Evolutionary conservation across 371 early-diverging fungal genomes (phyloP).

Genomic region (Haplosporangium sp.): DNA sequence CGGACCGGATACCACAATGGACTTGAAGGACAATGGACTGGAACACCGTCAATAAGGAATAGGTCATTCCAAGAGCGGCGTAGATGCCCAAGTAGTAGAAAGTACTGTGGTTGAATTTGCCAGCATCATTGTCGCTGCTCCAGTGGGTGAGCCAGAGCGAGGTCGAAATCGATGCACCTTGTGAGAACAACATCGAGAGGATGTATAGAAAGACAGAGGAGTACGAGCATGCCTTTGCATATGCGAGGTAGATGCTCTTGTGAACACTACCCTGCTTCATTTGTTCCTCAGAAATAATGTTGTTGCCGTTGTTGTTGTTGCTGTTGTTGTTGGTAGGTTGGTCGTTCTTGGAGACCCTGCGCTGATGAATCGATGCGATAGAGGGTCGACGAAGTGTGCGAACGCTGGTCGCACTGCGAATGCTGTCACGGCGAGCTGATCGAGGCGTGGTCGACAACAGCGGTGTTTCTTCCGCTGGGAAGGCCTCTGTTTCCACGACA

Average conservation of each 20-base stretch:
- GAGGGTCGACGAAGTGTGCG: conserved; percentile 68
- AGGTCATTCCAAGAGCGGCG: conserved; percentile 83
- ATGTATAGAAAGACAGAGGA: conserved; percentile 65
- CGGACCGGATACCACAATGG: conserved; percentile 82
- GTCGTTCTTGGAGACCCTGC: conserved; percentile 14
- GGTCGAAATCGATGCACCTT: conserved; percentile 53
- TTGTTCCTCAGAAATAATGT: conserved; percentile 79
- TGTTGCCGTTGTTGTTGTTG: too few species aligned
- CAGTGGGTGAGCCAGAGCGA: conserved; percentile 81
- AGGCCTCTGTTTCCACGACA: conserved; percentile 59
- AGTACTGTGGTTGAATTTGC: conserved; percentile 53
- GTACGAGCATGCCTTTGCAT: conserved; percentile 80
- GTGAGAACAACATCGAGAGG: conserved; percentile 66
- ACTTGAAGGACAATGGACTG: conserved; percentile 86
- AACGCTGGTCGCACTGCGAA: conserved; percentile 55
- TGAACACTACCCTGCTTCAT: conserved; percentile 85
- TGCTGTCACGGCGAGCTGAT: conserved; percentile 58
- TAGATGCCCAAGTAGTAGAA: conserved; percentile 81
- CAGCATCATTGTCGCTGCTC: conserved; percentile 64
- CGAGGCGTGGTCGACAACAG: conserved; percentile 47
- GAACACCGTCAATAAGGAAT: conserved; percentile 71
- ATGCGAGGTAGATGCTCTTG: conserved; percentile 76
- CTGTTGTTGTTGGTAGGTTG: conserved; percentile 53
- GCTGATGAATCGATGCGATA: conserved; percentile 54
- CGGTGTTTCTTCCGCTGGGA: conserved; percentile 32